phyloP scores from a whole-genome alignment of 148 eudicot species.

The Dysphania ambrosioides region DNA sequence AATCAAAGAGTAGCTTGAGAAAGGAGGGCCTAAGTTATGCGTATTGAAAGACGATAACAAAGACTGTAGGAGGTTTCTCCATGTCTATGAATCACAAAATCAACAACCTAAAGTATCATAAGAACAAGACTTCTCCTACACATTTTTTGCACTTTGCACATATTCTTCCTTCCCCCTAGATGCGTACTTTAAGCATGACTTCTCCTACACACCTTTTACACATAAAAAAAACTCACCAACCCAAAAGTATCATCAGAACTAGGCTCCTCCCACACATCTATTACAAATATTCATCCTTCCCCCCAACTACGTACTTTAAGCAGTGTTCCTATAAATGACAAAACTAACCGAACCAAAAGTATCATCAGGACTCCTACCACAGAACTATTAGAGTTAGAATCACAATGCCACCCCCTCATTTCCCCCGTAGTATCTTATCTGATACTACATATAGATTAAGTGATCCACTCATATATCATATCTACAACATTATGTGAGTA shows the following conservation, averaged over 20 bases:
- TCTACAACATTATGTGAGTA: not conserved
- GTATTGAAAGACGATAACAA: not conserved
- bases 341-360: too few species aligned
- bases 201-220: not conserved
- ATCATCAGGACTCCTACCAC: too few species aligned
- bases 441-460: not conserved
- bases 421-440: not conserved
- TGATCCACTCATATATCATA: not conserved
- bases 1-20: slow-evolving; percentile 12
- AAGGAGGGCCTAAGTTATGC: not conserved
- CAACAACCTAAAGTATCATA: not conserved
- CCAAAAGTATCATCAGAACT: not conserved
- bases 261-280: not conserved
- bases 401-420: too few species aligned
- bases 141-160: too few species aligned
- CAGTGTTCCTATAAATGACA: too few species aligned
- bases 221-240: too few species aligned
- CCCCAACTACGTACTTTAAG: too few species aligned
- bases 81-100: too few species aligned
- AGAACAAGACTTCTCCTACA: not conserved
- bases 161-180: not conserved
- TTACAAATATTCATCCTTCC: not conserved
- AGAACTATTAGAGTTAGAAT: too few species aligned
- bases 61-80: not conserved
- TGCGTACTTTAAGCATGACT: not conserved